Evolutionary conservation across 2,329 filamentous ascomycete genomes (phyloP).

Genomic region (Monosporascus sp.): DNA sequence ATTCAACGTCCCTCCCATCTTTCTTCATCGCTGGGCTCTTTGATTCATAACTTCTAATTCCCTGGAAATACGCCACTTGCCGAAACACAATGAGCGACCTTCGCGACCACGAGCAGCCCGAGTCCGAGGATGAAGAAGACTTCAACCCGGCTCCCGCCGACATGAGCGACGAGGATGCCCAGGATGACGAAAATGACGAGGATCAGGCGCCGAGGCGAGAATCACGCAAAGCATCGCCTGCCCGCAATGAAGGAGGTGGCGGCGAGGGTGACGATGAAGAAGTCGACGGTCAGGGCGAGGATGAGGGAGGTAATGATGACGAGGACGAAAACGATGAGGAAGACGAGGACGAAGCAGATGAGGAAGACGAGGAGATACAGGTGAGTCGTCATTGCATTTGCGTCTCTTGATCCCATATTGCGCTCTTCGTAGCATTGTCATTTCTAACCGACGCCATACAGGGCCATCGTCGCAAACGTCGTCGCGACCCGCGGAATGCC

Average conservation of each 20-base stretch:
- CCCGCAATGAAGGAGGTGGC: slow-evolving; percentile 24
- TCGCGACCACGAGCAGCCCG: slow-evolving; percentile 42
- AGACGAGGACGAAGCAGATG: slow-evolving; percentile 53
- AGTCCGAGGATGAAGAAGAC: slow-evolving; percentile 75
- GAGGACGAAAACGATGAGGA: slow-evolving; percentile 40
- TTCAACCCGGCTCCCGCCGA: slow-evolving; percentile 81
- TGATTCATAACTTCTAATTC: too few species aligned
- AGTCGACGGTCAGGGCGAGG: slow-evolving; percentile 31
- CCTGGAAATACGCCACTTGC: too few species aligned
- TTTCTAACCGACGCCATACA: slow-evolving; percentile 19
- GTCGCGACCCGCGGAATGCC: slow-evolving; percentile 68
- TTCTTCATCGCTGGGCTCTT: too few species aligned
- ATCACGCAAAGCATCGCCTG: slow-evolving; percentile 16
- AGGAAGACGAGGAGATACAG: slow-evolving; percentile 63
- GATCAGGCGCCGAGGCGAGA: slow-evolving; percentile 18
- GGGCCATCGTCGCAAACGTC: slow-evolving; percentile 74
- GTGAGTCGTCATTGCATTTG: slow-evolving; percentile 29
- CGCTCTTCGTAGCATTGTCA: slow-evolving; percentile 3
- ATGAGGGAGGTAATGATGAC: slow-evolving; percentile 42
- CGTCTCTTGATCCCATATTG: neutral
- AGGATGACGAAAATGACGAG: slow-evolving; percentile 26
- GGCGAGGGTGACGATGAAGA: slow-evolving; percentile 44
- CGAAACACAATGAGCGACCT: slow-evolving; percentile 40
- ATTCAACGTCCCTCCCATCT: too few species aligned
- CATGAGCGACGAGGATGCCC: slow-evolving; percentile 65